These are phyloP conservation scores for Sarocladium oryzae DNA, from an alignment of 2,329 filamentous ascomycete genomes.

Conservation along the genomic window DNA sequence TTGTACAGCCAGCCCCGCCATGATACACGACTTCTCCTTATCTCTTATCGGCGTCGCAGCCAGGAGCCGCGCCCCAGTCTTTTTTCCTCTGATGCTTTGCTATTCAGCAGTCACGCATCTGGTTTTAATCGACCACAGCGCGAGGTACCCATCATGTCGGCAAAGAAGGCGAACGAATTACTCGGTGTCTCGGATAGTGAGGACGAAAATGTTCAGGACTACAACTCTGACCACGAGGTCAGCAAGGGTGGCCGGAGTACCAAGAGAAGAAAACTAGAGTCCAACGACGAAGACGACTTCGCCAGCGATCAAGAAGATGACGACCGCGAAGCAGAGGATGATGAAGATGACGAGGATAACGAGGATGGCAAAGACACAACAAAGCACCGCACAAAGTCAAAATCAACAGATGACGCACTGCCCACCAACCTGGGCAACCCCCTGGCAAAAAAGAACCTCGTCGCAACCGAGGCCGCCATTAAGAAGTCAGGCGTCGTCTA, in stretches of 20 bases:
- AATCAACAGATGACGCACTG: slow-evolving; percentile 21
- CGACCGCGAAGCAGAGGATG: slow-evolving; percentile 16
- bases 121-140: too few relatives aligned
- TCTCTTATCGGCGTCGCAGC: neutral
- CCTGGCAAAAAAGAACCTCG: slow-evolving; percentile 61
- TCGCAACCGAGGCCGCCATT: slow-evolving; percentile 56
- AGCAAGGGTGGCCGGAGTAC: slow-evolving; percentile 55
- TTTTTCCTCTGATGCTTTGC: neutral
- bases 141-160: slow-evolving; percentile 46
- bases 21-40: neutral
- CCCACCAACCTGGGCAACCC: slow-evolving; percentile 23
- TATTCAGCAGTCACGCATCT: neutral
- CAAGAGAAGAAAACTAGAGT: slow-evolving; percentile 57
- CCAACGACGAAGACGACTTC: slow-evolving; percentile 25
- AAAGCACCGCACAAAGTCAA: slow-evolving; percentile 12
- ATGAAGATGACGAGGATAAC: slow-evolving; percentile 17
- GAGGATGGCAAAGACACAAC: slow-evolving; percentile 18
- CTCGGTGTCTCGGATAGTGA: slow-evolving; percentile 55
- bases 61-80: neutral
- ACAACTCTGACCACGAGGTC: slow-evolving; percentile 64
- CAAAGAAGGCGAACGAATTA: slow-evolving; percentile 67
- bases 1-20: too few relatives aligned
- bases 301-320: slow-evolving; percentile 24
- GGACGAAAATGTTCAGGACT: slow-evolving; percentile 50
- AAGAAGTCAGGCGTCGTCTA: slow-evolving; percentile 76